Evolutionary conservation across 2,329 filamentous ascomycete genomes (phyloP).

Genomic region (Alternaria rosae): DNA sequence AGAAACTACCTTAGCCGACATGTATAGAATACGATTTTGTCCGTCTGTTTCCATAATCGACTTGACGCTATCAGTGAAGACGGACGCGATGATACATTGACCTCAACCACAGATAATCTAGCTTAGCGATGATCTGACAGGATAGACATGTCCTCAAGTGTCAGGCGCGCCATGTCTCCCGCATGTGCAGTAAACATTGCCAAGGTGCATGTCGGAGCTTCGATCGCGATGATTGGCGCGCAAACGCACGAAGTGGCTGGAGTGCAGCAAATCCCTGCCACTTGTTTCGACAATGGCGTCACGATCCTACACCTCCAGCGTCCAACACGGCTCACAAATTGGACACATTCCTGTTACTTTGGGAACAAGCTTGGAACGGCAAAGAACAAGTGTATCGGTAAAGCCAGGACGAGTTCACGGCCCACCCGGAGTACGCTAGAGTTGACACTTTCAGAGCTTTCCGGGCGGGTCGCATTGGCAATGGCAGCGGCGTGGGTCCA

Average conservation of each 20-base stretch:
- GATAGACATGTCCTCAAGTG: neutral
- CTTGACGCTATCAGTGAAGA: neutral
- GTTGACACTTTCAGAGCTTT: constrained; percentile 3
- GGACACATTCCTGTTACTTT: neutral
- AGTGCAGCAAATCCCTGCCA: constrained; percentile 4
- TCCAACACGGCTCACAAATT: constrained; percentile 3
- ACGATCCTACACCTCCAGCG: neutral
- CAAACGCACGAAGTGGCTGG: constrained; percentile 11
- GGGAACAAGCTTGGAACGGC: neutral
- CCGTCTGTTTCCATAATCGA: neutral
- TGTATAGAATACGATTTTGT: neutral
- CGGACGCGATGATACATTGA: neutral
- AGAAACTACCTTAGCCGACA: constrained; percentile 5
- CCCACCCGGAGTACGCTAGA: constrained; percentile 8
- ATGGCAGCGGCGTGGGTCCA: constrained; percentile 6
- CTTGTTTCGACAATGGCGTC: constrained; percentile 12
- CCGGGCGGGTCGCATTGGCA: constrained; percentile 3
- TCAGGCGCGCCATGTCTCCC: neutral
- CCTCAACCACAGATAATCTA: neutral
- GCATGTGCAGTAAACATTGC: neutral
- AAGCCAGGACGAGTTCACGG: constrained; percentile 6
- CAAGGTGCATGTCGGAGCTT: constrained; percentile 10
- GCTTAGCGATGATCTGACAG: neutral
- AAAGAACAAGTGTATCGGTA: neutral
- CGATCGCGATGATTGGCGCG: constrained; percentile 7